These are phyloP conservation scores for Aureobasidium zeae DNA, from an alignment of 2,329 filamentous ascomycete species.

Conservation along the genomic window DNA sequence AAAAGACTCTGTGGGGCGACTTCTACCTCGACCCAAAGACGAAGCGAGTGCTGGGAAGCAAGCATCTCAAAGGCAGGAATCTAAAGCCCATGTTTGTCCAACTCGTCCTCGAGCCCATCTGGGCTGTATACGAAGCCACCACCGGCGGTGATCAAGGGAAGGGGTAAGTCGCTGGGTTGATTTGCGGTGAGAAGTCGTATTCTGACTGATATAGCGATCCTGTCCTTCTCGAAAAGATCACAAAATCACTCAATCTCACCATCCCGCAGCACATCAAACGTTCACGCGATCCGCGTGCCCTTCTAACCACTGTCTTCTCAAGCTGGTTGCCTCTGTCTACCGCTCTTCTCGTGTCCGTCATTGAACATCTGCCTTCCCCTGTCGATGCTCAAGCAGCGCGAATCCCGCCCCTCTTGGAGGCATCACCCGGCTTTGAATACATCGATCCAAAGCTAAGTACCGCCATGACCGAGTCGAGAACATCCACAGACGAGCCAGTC, in stretches of 20 bases:
- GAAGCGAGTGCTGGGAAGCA: constrained; percentile 80
- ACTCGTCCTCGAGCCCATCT: constrained; percentile 87
- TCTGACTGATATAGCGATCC: constrained; percentile 51
- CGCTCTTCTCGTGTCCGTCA: constrained; percentile 82
- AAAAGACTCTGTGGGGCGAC: constrained; percentile 94
- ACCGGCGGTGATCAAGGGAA: constrained; percentile 72
- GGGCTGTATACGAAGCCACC: constrained; percentile 90
- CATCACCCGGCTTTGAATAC: constrained; percentile 65
- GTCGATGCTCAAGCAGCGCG: constrained; percentile 67
- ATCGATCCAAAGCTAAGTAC: constrained; percentile 61
- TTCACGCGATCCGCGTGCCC: constrained; percentile 70
- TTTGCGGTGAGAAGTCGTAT: neutral
- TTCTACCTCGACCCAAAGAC: constrained; percentile 96
- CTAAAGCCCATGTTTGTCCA: constrained; percentile 98
- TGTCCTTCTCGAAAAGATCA: constrained; percentile 81
- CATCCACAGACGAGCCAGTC: constrained; percentile 60
- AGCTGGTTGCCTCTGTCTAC: constrained; percentile 90
- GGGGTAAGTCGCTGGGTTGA: constrained; percentile 49
- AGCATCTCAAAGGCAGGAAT: constrained; percentile 84
- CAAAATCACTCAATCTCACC: constrained; percentile 75
- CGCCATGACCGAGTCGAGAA: constrained; percentile 77
- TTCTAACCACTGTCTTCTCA: constrained; percentile 79
- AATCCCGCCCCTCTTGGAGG: constrained; percentile 67
- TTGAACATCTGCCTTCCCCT: constrained; percentile 85
- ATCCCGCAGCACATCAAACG: constrained; percentile 77